These are phyloP conservation scores for Coemansia sp. DNA, from an alignment of 192 early-diverging fungal species.

Conservation along the genomic window DNA sequence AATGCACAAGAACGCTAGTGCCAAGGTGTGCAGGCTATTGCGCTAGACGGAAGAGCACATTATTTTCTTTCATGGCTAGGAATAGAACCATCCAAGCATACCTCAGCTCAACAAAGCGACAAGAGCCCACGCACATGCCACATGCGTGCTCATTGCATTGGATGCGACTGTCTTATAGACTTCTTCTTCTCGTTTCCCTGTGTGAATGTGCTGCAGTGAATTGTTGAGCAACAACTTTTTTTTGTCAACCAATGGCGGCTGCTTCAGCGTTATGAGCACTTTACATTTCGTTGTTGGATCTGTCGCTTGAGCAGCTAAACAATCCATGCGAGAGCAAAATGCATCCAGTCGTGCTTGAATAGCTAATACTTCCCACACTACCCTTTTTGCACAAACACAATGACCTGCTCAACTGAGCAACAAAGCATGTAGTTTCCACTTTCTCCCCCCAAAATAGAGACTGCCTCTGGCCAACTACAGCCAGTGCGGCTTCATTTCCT, in stretches of 20 bases:
- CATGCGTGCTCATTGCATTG: constrained; percentile 6
- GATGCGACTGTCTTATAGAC: not conserved
- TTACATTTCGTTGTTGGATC: not conserved
- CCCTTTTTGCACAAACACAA: not conserved
- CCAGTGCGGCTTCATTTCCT: not conserved
- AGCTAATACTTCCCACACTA: constrained; percentile 4
- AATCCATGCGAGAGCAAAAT: constrained; percentile 5
- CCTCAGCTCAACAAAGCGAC: not conserved
- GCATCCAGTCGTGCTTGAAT: not conserved
- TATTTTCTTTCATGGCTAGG: not conserved
- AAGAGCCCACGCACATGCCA: not conserved
- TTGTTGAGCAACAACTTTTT: not conserved
- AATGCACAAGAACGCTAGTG: not conserved
- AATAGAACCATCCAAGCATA: not conserved
- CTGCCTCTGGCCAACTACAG: not conserved
- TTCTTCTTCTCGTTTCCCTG: not conserved
- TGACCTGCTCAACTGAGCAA: not conserved
- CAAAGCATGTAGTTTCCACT: not conserved
- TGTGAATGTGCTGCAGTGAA: not conserved
- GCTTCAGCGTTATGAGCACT: not conserved
- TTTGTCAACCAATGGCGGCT: not conserved
- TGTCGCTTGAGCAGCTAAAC: not conserved
- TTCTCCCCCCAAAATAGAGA: not conserved
- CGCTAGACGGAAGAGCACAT: not conserved
- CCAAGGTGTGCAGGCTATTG: not conserved